Base-by-base conservation (phyloP, 2,329 filamentous ascomycete species). In the Pseudohalonectria lignicola region DNA sequence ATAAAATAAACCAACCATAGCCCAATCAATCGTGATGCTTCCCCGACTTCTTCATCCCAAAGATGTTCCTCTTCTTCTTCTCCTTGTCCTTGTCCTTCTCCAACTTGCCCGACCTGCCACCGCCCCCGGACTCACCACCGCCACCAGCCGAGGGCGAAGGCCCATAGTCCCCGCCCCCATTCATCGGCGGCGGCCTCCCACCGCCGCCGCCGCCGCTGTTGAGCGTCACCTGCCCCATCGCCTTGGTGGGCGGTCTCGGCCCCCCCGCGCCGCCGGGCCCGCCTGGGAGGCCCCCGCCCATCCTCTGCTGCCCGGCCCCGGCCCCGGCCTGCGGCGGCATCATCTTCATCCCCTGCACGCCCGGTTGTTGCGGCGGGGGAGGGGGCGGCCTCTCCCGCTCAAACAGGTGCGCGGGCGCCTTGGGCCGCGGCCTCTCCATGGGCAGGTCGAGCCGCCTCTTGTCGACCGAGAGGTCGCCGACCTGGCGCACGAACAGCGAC, bases 361-460 rank as follows among this genome's bases (percentile, higher is more conserved):
- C 23, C 36, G 31, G 29, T 16, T 36, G 39, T 33, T 30, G 38
- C 30, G 18, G 36, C 13, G 67, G 67, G 6, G 67, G 67, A 9
- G 70, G 70, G 3, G 69, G 62, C 1, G 80, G 76, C 29, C 47
- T 65, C 61, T 29, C 77, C 66, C 78, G 75, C 57, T 94, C 86
- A 48, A 92, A 92, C 9, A 98, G 63, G 61, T 94, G 86, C 5
- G 79, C 79, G 1, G 92, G 92, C 1, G 88, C 84, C 43, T 81
- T 79, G n/a, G 78, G 82, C 51, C 80, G 79, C 3, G 86, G 86
- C 29, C 79, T 71, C 44, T 95, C 87, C 40, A 80, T 68, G 1
- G 90, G 92, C 5, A 98, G 74, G 49, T 86, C 79, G 13, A 98
- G 70, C 33, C 77, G 72, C 37, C 83, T 74, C 51, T 80, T 81